Evolutionary conservation across 169 alveolate genomes (phyloP).

Genomic region (Theileria equi): DNA sequence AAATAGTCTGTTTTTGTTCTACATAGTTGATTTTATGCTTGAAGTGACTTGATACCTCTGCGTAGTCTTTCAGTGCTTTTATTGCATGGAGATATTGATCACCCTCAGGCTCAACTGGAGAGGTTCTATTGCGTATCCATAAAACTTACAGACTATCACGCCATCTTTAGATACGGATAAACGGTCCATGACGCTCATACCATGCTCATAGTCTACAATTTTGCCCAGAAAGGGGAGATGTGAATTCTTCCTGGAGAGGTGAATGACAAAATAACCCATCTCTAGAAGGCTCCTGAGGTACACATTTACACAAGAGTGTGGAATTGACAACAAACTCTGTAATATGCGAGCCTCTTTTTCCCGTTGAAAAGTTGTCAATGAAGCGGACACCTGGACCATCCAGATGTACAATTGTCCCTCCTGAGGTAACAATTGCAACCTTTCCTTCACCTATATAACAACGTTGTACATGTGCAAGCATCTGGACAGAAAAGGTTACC

Average conservation of each 20-base stretch:
- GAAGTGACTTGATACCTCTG: background rate
- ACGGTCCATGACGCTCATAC: background rate
- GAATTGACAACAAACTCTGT: slow-evolving; percentile 15
- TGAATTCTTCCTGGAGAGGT: slow-evolving; percentile 4
- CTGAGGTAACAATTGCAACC: slow-evolving; percentile 21
- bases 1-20: slow-evolving; percentile 30
- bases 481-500: background rate
- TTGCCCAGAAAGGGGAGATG: slow-evolving; percentile 20
- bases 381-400: slow-evolving; percentile 27
- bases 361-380: slow-evolving; percentile 47
- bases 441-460: background rate
- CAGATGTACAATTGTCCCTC: slow-evolving; percentile 35
- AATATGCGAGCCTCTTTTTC: slow-evolving; percentile 27
- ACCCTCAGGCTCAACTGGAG: slow-evolving; percentile 10
- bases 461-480: background rate
- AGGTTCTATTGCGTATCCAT: no score
- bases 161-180: background rate
- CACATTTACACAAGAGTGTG: no score
- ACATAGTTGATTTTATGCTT: background rate
- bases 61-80: background rate
- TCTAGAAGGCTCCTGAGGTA: slow-evolving; percentile 14
- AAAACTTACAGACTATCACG: background rate
- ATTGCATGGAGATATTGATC: background rate
- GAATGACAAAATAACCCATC: slow-evolving; percentile 8
- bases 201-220: background rate